Evolutionary conservation across 2,329 filamentous ascomycete species (phyloP), one percentile per base, ranked within the genome.

Genomic region (Xylariaceae sp.): DNA sequence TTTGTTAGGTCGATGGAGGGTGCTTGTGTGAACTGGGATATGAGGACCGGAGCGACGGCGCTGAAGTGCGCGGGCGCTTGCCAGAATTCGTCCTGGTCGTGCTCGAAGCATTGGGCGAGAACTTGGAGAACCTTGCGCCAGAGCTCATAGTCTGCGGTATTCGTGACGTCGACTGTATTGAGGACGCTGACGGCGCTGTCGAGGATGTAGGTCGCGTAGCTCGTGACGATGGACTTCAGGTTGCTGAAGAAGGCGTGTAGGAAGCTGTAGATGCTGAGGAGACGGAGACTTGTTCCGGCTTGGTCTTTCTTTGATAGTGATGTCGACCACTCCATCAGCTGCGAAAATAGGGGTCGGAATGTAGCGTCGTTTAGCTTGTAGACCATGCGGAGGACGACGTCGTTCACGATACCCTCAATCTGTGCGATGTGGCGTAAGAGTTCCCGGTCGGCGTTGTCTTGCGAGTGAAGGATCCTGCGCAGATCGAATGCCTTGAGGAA

Each of bases 11-110:
- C 62, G 13, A 78, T 67, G 4, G 70, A 71, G 4, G 73, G 72
- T 51, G 78, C 84, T 64, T 79, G 75, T 47, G 77, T 67, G 64
- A 88, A 83, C 61, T 95, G 90, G 23, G 80, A 77, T 62, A 90
- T 81, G 35, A 97, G 79, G 2, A 88, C 84, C 0, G 81, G 78
- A 11, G 86, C 84, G 45, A 97, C 85, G 34, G 83, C 83, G 59
- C 81, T 80, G 70, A 97, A 96, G 76, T 97, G 92, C 0, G 89
- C 83, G 0, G 94, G 93, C 0, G 89, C 86, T 79, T 96, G 92
- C 92, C 92, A 97, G 78, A 96, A 97, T 73, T 92, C 89, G 72
- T 96, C 92, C 75, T 96, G 89, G 71, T 97, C 94, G 72, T 96
- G 86, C 73, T 88, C 82, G 70, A 97, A 96, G 67, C 86, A 88